Base-by-base conservation (phyloP, 2,329 filamentous ascomycete species). In the Cytospora chrysosperma region DNA sequence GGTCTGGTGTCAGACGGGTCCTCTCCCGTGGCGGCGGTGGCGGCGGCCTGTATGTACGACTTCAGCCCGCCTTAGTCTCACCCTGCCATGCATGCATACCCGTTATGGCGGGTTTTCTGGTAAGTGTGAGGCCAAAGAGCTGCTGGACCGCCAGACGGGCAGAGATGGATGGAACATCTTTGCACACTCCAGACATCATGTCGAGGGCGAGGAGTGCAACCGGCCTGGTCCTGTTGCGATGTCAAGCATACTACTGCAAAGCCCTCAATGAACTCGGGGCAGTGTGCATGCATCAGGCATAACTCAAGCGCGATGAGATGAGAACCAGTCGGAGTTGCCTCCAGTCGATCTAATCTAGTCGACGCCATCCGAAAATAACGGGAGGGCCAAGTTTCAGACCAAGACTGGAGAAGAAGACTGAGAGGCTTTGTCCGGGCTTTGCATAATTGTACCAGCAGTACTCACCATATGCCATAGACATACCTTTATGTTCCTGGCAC, bases 31-130 rank as follows among this genome's bases (percentile, higher is more conserved):
- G 10, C 27, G 26, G 27, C 34, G n/a, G 27, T 47, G 34, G 58
- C 34, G n/a, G n/a, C n/a, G n/a, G n/a, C n/a, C n/a, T n/a, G n/a
- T n/a, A n/a, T 53, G 58, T 34, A 24, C 37, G n/a, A 49, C 58
- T 24, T 27, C 51, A 55, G 13, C 51, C 58, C 34, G 58, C 58
- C 51, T 40, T 61, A 55, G 58, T 43, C 37, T 61, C 37, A 37
- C 51, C 50, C 51, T 32, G 58, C 37, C 26, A 27, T 50, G 26
- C 58, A 54, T 47, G 24, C n/a, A 12, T 21, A 12, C 10, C 43
- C 37, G 15, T 40, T 7, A 40, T 19, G 37, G 4, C 37, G 19
- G 37, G 37, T n/a, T 40, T n/a, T 4, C 50, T 34, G 12, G 55
- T 40, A 49, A n/a, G n/a, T 26, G 10, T 54, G 27, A n/a, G 50